Evolutionary conservation across 495 filamentous ascomycete species (phyloP).

Genomic region (Hyaloscypha variabilis): DNA sequence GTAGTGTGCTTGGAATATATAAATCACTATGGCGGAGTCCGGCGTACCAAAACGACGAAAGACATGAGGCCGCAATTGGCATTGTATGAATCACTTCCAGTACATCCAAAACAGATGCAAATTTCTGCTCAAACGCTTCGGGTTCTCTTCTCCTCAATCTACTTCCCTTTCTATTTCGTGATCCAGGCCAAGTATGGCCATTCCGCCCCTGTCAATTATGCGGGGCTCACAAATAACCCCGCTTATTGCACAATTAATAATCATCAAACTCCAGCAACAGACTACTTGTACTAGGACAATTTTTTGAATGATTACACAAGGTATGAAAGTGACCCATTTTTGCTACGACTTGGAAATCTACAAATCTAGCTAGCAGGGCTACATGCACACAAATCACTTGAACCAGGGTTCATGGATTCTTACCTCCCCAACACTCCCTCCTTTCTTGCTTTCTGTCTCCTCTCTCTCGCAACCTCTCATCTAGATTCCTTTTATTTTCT

Average conservation of each 20-base stretch:
- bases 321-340: too few relatives aligned
- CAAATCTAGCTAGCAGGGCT: too few relatives aligned
- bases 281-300: too few relatives aligned
- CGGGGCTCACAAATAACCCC: not conserved
- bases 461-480: not conserved
- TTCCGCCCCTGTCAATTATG: not conserved
- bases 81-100: not conserved
- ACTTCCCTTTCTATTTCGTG: not conserved
- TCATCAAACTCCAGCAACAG: not conserved
- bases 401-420: not conserved
- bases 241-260: not conserved
- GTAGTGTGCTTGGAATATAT: not conserved
- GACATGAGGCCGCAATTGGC: not conserved
- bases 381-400: not conserved
- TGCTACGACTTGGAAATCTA: too few relatives aligned
- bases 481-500: not conserved
- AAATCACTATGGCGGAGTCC: conserved; percentile 14
- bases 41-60: conserved; percentile 16
- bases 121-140: not conserved
- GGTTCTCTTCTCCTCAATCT: not conserved
- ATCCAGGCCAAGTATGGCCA: not conserved
- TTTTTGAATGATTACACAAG: not conserved
- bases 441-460: not conserved
- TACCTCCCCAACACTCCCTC: not conserved
- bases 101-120: not conserved